Percentiles rank a stretch among this genome's conserved stretches.
Evolutionary conservation across 305 asterid genomes (phyloP).

Genomic region (Plantago coronopus): DNA sequence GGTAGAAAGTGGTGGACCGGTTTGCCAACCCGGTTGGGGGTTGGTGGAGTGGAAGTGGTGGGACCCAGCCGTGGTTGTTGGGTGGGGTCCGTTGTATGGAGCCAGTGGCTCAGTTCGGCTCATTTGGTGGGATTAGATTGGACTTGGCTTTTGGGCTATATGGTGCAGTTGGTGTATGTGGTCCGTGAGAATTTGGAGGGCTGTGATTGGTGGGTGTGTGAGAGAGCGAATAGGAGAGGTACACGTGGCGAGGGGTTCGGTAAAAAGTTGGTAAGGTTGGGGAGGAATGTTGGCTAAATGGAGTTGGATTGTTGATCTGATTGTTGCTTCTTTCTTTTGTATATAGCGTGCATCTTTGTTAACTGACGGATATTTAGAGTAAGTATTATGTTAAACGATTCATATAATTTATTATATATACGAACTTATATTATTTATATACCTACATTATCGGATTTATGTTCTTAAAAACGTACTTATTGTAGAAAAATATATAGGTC

Average conservation of each 20-base stretch:
- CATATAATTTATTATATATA: no score
- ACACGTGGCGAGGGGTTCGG: slow-evolving; percentile 27
- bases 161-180: not conserved
- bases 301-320: not conserved
- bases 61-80: slow-evolving; percentile 21
- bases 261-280: slow-evolving; percentile 13
- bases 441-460: no score
- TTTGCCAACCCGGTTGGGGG: slow-evolving; percentile 36
- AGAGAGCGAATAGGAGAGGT: not conserved
- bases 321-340: no score
- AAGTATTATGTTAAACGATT: no score
- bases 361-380: not conserved
- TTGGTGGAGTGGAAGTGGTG: slow-evolving; percentile 36
- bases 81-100: slow-evolving; percentile 13
- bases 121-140: not conserved
- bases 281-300: not conserved
- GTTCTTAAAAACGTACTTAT: no score
- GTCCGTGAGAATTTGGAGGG: not conserved
- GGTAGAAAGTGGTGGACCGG: slow-evolving; percentile 22
- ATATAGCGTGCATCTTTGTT: not conserved
- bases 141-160: no score
- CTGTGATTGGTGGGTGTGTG: not conserved
- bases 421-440: no score
- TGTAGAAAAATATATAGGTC: no score
- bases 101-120: not conserved